These are phyloP conservation scores for Dendrobium huoshanense DNA, from an alignment of 106 monocot genomes.

Conservation along the genomic window DNA sequence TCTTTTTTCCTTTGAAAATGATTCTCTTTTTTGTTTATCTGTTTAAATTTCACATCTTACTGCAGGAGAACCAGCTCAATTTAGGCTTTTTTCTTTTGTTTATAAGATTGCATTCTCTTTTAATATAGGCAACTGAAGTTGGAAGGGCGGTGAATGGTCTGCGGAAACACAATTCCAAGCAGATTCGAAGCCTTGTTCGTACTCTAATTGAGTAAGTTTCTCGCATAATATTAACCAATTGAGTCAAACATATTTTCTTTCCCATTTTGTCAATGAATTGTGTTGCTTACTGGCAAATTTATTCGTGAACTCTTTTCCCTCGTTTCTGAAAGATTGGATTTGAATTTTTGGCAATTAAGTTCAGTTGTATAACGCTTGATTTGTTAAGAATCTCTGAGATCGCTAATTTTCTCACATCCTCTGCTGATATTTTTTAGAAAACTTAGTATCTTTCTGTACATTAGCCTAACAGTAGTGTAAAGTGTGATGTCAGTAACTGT, in stretches of 20 bases:
- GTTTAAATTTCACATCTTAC: not conserved
- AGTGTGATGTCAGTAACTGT: not conserved
- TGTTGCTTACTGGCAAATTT: not conserved
- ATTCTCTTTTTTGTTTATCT: too few species aligned
- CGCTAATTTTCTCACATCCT: not conserved
- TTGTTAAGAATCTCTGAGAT: not conserved
- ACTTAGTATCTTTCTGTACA: too few species aligned
- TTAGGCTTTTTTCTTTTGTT: not conserved
- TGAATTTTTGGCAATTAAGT: not conserved
- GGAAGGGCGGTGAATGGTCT: conserved; percentile 67
- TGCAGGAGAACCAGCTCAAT: not conserved
- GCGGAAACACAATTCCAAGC: conserved; percentile 62
- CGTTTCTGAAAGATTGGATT: not conserved
- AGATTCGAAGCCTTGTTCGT: conserved; percentile 50
- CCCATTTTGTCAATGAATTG: not conserved
- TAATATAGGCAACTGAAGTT: conserved; percentile 66
- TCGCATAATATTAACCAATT: not conserved
- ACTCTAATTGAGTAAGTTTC: conserved; percentile 78
- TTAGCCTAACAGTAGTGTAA: not conserved
- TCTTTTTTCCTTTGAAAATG: too few species aligned
- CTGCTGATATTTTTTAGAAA: too few species aligned
- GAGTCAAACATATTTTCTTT: not conserved
- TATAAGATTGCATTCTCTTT: not conserved
- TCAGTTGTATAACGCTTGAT: not conserved
- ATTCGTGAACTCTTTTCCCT: not conserved